Conservation (phyloP, 257 asterid species). For the Nyctanthes arbortristis region DNA sequence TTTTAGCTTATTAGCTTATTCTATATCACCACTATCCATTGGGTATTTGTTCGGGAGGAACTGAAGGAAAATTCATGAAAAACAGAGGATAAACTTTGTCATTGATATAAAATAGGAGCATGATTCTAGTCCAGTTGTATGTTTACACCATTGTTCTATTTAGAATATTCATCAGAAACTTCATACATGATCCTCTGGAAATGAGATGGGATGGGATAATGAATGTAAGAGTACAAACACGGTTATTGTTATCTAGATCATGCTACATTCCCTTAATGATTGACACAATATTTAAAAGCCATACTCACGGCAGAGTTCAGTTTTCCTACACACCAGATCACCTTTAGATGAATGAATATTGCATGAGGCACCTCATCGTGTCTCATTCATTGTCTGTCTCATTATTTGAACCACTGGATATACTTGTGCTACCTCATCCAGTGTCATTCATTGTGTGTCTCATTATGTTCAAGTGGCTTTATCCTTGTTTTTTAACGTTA, state of each 20-base stretch:
- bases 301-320: too few species aligned
- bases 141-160: not conserved
- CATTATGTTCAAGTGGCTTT: too few species aligned
- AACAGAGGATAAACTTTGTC: not conserved
- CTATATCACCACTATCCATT: not conserved
- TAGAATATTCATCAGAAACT: not conserved
- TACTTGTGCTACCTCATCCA: too few species aligned
- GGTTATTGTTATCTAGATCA: too few species aligned
- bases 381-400: too few species aligned
- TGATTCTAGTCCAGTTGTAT: not conserved
- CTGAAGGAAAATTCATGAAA: not conserved
- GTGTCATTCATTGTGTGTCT: too few species aligned
- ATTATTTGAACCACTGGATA: too few species aligned
- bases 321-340: too few species aligned
- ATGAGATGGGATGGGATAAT: constrained; percentile 3
- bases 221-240: not conserved
- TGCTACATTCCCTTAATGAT: too few species aligned
- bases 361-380: not conserved
- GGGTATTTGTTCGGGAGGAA: not conserved
- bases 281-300: too few species aligned
- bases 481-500: too few species aligned
- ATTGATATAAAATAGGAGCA: not conserved
- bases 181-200: not conserved
- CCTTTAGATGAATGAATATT: too few species aligned
- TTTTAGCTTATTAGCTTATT: not conserved